Evolutionary conservation across 768 basidiomycete species (phyloP), one percentile per base, ranked within the genome.

Genomic region (Boletus rufocinnamomeus): DNA sequence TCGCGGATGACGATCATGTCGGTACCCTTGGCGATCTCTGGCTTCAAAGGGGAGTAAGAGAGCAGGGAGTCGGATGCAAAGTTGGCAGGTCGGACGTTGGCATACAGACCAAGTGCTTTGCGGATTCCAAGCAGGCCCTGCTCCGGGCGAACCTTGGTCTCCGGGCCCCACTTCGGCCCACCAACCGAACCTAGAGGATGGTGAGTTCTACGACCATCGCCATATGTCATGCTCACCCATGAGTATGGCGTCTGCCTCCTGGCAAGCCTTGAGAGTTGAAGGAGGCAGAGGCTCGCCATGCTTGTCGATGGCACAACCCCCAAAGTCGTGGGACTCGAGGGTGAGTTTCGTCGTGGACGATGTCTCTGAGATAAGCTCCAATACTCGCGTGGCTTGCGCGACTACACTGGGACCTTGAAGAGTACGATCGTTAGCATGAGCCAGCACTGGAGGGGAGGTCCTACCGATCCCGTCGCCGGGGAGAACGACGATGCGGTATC

Each of bases 121-220:
- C 97, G 88, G 52, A 99, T 83, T 8, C 78, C 72, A 30, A 99
- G 86, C 13, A 99, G 83, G 54, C 97, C 97, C 60, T 85, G 84
- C 73, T 99, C 97, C 19, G 97, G 97, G 56, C 97, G 87, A 54
- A 98, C 85, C 72, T 89, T 88, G 59, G 84, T 82, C 56, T 87
- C 84, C 3, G 95, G 89, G 49, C 94, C 95, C 97, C 97, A 99
- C 76, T 98, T 98, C 16, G 97, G 97, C n/a, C 97, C 97, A 58
- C 97, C 97, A 64, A 98, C 91, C 21, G 96, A 89, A 64, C 96
- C 96, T 98, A 56, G 19, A n/a, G 23, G 23, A 43, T 35, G 52
- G 46, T 67, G 41, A 63, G 57, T 41, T 38, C 4, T 2, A 21
- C 21, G n/a, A 41, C 19, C 1, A 37, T 40, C 2, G 25, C 17